Conservation (phyloP, 73 alveolate genomes). For the Paramecium bursaria region DNA sequence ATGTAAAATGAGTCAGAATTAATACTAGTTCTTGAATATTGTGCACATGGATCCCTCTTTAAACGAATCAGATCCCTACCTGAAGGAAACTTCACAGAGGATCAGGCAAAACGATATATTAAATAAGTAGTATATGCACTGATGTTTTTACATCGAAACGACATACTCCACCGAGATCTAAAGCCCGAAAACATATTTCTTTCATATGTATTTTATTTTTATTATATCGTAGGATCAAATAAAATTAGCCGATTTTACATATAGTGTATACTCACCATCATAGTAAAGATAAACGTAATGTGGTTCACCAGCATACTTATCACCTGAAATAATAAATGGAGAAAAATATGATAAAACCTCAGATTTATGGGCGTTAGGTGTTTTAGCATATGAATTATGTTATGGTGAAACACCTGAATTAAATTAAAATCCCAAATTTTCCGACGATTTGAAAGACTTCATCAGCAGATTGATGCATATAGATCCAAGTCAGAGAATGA, state of each 20-base stretch:
- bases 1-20: conserved; percentile 22
- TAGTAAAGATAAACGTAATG: conserved; percentile 62
- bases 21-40: conserved; percentile 15
- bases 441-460: conserved; percentile 31
- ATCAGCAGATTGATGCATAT: conserved; percentile 11
- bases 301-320: conserved; percentile 64
- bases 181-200: conserved; percentile 66
- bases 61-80: conserved; percentile 10
- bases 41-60: conserved; percentile 29
- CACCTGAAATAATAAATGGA: conserved; percentile 67
- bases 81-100: conserved; percentile 15
- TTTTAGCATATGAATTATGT: conserved; percentile 64
- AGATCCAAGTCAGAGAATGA: conserved; percentile 37
- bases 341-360: conserved; percentile 58
- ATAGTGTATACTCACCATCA: background rate
- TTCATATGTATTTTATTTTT: background rate
- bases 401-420: conserved; percentile 53
- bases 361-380: conserved; percentile 71
- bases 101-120: conserved; percentile 7
- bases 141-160: conserved; percentile 52
- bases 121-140: conserved; percentile 11
- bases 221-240: conserved; percentile 1
- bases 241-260: conserved; percentile 64
- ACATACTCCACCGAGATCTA: conserved; percentile 63
- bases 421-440: conserved; percentile 5